Base-by-base conservation (phyloP, 345 rosid genomes). In the Gossypium anomalum region DNA sequence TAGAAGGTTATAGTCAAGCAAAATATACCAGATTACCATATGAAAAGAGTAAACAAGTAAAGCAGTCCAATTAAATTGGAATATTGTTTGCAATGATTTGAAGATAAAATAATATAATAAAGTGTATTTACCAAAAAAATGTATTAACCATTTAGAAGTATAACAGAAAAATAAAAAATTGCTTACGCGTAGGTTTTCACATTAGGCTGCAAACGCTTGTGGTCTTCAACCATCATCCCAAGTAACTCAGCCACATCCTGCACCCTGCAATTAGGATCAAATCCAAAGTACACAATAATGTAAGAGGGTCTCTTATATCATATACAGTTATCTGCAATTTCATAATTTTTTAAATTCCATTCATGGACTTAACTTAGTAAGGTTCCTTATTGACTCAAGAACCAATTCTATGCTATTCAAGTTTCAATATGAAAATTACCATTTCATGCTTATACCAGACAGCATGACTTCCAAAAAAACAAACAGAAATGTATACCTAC, bases 171-270 rank as follows among this genome's bases (percentile, higher is more conserved):
- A 29, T 9, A 76, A 57, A 48, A 44, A 73, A 44, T 49, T 65
- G 71, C 92, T 87, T 89, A 94, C 97, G 92, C 94, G 71, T 91
- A 79, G 80, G 98, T 94, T 84, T 80, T 92, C 80, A 87, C 84
- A 81, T 92, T 91, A 70, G 98, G 98, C 67, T 88, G 95, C 82
- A 94, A 55, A 59, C 98, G 91, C 73, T 89, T 92, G 86, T 91
- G 92, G 75, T 87, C 92, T 80, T 92, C 98, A 69, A 94, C 92
- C 98, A 94, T 94, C 97, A 94, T 90, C 57, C 98, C 98, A 78
- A 94, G 97, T 79, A 94, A 83, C 83, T 94, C 97, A 58, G 95
- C 93, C 78, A 94, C 98, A 85, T 94, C 97, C 77, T 92, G 97
- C 56, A 89, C 97, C 84, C 98, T 94, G 76, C 70, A 67, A 73